Base-by-base conservation (phyloP, 2,329 filamentous ascomycete genomes). In the Septoria linicola region DNA sequence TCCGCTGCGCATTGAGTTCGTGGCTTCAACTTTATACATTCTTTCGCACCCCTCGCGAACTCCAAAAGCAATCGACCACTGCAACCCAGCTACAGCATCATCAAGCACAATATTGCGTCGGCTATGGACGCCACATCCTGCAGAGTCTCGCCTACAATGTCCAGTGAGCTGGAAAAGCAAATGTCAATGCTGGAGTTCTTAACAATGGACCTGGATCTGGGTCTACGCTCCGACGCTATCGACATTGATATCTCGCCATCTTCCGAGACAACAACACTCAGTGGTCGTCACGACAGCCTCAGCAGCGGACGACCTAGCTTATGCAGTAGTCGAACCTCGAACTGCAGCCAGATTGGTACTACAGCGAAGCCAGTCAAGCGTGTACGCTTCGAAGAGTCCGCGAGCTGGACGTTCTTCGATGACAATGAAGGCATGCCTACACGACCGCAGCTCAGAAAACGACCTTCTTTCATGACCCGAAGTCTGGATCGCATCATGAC, bases 401-500 rank as follows among this genome's bases (percentile, higher is more conserved):
- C 53, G 25, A 54, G 51, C 37, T 57, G 54, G 40, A 54, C 54
- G 3, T 57, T 54, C 39, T 57, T 54, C 39, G 47, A 57, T 21
- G 54, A 47, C 19, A 51, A 57, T 35, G 41, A 49, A 20, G 37
- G 41, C 11, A 39, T 49, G 14, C 42, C 47, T 16, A 21, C 16
- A 16, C 42, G 51, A 36, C 46, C 51, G 11, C 17, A 36, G 16
- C 34, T 55, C 13, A 34, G 30, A 7, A 53, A 53, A 21, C 32
- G 46, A 27, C 50, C 54, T 8, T 57, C 54, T 5, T 53, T 57
- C 39, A 45, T 55, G 34, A 32, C 49, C 13, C 34, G 53, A 37
- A 55, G 43, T 23, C 49, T 52, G 51, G 46, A 53, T 17, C 50
- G 54, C 31, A 54, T 57, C 41, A 54, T 46, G 37, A 47, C 47